Base-by-base conservation (phyloP, 768 basidiomycete species). In the Saitozyma podzolica region DNA sequence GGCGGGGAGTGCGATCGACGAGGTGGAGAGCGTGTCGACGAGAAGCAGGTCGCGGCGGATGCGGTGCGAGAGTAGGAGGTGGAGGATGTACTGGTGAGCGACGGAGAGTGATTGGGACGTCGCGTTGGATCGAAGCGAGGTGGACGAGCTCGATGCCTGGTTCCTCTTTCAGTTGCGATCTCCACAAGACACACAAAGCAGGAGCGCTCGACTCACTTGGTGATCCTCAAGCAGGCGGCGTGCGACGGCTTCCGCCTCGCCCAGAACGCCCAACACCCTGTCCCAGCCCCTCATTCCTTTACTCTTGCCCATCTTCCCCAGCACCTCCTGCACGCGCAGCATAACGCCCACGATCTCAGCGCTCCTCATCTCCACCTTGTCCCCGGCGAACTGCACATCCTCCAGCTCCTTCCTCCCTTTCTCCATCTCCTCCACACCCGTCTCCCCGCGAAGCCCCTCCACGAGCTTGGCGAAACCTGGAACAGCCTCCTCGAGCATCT, bases 261-360 rank as follows among this genome's bases (percentile, higher is more conserved):
- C 91, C 63, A 96, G 78, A 0, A 91, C 88, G 20, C 86, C 84
- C 37, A 98, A 83, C 61, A 93, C 86, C 17, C 86, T 86, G 80
- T 96, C 93, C 70, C 91, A 98, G 0, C 90, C 88, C 16, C 89
- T 90, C 62, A 96, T 89, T 69, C 69, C 65, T 43, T 60, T 67
- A 41, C 70, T 71, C 50, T 82, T 79, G 37, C 80, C 81, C 50
- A 96, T 80, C 63, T 83, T 85, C 9, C 79, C 81, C 70, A 92
- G 85, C 1, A 89, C 90, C 16, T 88, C 86, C 72, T 94, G 91
- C 4, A 95, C 88, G 67, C 85, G 89, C 65, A 91, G 80, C 59
- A 96, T 81, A 40, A 90, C 89, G 71, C 89, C 90, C 52, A 96
- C 94, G 61, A 97, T 82, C 79, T 98, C 93, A 0, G 92, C 91